Evolutionary conservation across 768 basidiomycete genomes (phyloP), one percentile per base, ranked within the genome.

Genomic region (Lentinula sp.): DNA sequence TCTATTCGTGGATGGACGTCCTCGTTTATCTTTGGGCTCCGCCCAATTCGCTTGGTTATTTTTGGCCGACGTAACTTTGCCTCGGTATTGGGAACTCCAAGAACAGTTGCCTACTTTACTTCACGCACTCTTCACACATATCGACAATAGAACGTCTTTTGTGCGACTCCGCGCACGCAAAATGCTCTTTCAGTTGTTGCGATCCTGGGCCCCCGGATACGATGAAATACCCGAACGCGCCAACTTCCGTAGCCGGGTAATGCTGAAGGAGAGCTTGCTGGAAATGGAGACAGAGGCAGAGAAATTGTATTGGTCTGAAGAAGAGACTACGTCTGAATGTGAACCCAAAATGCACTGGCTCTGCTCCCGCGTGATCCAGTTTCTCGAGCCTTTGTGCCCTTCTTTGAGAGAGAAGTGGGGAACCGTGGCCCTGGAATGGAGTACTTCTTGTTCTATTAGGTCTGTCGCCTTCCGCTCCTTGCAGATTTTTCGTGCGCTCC

Each of bases 21-120:
- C 90, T 10, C 77, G 87, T 35, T 74, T 89, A 51, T 76, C 84
- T 2, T 76, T 96, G 54, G 90, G 91, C 15, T 85, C 91, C 0
- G 92, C 91, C 13, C 94, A 96, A 68, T 91, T 91, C 68, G 93
- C 95, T 1, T 84, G 94, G 74, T 78, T 96, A 8, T 94, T 95
- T 68, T 73, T 95, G 31, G 82, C 86, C 2, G 91, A 94, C 63
- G 80, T 89, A 37, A 84, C 89, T 0, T 72, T 93, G 32, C 87
- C 89, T 64, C 83, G 87, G 34, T 84, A 83, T 64, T 92, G 91
- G 89, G 88, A 89, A 60, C 74, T 87, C 65, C 79, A 84, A 57
- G 75, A 79, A 9, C 83, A 89, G 59, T 75, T 98, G 10, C 87
- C 91, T 1, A 74, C 82, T 8, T 78, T 97, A 16, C 83, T 98